A percentile compares a stretch with the other conserved stretches of the same genome.
phyloP scores from a whole-genome alignment of 2,329 filamentous ascomycete genomes.

The Talaromyces sp. region DNA sequence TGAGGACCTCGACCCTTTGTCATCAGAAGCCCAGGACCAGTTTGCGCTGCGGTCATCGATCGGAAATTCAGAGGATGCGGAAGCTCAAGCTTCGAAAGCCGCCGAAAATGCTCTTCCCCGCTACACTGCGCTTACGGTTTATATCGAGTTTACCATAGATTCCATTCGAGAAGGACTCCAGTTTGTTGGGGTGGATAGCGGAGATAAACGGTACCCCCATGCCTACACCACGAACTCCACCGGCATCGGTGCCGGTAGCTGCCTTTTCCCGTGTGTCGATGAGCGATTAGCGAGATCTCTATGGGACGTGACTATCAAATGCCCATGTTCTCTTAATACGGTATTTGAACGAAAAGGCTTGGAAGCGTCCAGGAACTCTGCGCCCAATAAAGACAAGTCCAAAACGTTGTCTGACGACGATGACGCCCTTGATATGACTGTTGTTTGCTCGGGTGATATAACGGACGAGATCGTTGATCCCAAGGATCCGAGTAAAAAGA shows the following conservation, averaged over 20 bases:
- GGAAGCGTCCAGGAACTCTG: conserved; percentile 17
- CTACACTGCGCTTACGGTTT: conserved; percentile 58
- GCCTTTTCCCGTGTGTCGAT: conserved; percentile 90
- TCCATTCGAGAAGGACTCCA: conserved; percentile 81
- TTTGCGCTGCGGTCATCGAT: conserved; percentile 38
- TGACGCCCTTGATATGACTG: conserved; percentile 79
- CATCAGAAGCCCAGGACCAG: conserved; percentile 44
- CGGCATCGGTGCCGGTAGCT: conserved; percentile 73
- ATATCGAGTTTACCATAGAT: conserved; percentile 72
- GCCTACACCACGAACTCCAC: conserved; percentile 80
- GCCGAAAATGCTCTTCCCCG: conserved; percentile 37
- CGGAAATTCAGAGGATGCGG: conserved; percentile 32
- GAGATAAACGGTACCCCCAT: conserved; percentile 81
- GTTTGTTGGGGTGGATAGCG: conserved; percentile 78
- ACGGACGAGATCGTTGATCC: conserved; percentile 77
- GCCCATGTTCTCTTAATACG: conserved; percentile 80
- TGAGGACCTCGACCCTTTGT: conserved; percentile 54
- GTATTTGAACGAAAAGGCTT: conserved; percentile 43
- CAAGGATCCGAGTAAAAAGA: conserved; percentile 75
- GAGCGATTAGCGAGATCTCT: conserved; percentile 73
- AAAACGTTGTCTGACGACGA: conserved; percentile 64
- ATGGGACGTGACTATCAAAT: conserved; percentile 85
- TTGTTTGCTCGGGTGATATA: conserved; percentile 84
- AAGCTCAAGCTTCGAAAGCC: conserved; percentile 29
- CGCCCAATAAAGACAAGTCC: conserved; percentile 16